These are phyloP conservation scores for Nakazawaea ambrosiae DNA, from an alignment of 805 yeast genomes.

Conservation along the genomic window DNA sequence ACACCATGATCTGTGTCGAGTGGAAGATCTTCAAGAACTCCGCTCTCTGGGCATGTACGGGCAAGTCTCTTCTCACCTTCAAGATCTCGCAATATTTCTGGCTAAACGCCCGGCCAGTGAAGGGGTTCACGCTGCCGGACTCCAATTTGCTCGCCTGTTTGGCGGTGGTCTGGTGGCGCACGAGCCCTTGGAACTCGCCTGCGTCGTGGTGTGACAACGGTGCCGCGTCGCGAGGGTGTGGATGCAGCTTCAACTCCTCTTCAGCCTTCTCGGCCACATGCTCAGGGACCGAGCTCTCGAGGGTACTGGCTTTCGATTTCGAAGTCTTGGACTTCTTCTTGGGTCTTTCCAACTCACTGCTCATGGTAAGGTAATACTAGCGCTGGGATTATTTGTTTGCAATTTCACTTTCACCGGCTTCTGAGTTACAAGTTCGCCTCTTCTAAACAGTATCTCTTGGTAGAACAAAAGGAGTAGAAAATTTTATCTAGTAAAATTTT, in stretches of 20 bases:
- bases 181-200: constrained; percentile 52
- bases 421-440: too few species aligned
- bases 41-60: constrained; percentile 89
- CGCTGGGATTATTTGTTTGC: too few species aligned
- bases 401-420: too few species aligned
- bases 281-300: constrained; percentile 51
- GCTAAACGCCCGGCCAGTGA: constrained; percentile 61
- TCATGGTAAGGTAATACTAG: not conserved
- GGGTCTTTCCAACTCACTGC: constrained; percentile 31
- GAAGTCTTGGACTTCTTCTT: constrained; percentile 38
- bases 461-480: too few species aligned
- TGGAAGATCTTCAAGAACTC: constrained; percentile 85
- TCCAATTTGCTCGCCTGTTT: constrained; percentile 55
- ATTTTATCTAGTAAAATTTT: too few species aligned
- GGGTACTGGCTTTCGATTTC: constrained; percentile 19
- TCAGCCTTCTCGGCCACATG: constrained; percentile 64
- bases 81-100: constrained; percentile 72
- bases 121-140: constrained; percentile 60
- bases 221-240: constrained; percentile 30
- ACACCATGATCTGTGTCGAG: constrained; percentile 87
- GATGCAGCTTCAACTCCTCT: constrained; percentile 40
- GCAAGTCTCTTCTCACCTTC: constrained; percentile 74
- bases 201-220: constrained; percentile 50
- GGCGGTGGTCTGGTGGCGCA: constrained; percentile 62
- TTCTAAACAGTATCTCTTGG: too few species aligned